phyloP scores from a whole-genome alignment of 768 basidiomycete species.

The Filobasidium floriforme region DNA sequence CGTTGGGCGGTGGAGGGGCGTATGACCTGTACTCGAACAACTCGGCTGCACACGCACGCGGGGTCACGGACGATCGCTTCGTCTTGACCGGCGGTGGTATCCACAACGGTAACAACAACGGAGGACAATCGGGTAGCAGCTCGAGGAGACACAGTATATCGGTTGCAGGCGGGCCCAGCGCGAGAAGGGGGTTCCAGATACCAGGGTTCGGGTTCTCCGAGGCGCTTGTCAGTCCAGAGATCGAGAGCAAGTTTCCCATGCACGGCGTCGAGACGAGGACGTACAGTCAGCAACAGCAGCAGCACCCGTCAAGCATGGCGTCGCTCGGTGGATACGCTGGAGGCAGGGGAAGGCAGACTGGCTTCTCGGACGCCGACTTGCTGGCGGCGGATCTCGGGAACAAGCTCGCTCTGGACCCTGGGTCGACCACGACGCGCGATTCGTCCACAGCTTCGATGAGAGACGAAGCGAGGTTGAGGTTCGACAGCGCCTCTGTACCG shows the following conservation, averaged over 20 bases:
- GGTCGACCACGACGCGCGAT: not conserved
- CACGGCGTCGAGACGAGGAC: not conserved
- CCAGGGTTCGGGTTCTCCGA: conserved; percentile 30
- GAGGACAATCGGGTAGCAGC: conserved; percentile 31
- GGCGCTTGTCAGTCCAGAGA: conserved; percentile 5
- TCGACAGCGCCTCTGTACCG: not conserved
- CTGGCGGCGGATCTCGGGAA: conserved; percentile 33
- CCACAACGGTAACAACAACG: not conserved
- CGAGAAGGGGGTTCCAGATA: conserved; percentile 33
- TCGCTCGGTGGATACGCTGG: not conserved
- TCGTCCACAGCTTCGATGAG: not conserved
- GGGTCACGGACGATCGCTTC: not conserved
- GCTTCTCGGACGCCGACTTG: conserved; percentile 34
- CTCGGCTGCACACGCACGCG: not conserved
- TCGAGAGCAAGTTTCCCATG: conserved; percentile 3
- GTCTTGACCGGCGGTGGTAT: not conserved
- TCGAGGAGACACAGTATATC: conserved; percentile 40
- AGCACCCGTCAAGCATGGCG: conserved; percentile 7
- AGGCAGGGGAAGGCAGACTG: conserved; percentile 13
- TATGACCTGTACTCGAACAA: not conserved
- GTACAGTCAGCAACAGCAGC: conserved; percentile 12
- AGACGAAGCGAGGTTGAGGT: not conserved
- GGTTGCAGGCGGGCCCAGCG: conserved; percentile 38
- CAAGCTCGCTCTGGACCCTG: conserved; percentile 25
- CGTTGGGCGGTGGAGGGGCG: not conserved